Evolutionary conservation across 495 filamentous ascomycete species (phyloP).

Genomic region (Xylaria grammica): DNA sequence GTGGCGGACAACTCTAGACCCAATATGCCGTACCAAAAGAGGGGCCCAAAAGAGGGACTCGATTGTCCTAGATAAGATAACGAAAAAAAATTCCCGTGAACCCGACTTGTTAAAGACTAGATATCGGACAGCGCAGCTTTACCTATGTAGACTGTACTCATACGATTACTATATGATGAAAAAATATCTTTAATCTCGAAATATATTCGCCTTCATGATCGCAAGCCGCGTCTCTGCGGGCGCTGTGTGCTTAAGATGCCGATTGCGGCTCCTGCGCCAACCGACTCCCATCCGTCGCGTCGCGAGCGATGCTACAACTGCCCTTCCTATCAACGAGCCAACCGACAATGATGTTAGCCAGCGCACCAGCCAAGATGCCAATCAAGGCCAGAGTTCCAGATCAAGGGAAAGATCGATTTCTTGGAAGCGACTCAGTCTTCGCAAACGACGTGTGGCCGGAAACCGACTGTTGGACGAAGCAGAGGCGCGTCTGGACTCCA

Average conservation of each 20-base stretch:
- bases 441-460: conserved; percentile 31
- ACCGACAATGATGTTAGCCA: background rate
- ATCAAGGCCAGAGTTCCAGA: background rate
- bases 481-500: conserved; percentile 17
- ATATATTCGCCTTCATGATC: conserved; percentile 49
- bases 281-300: conserved; percentile 20
- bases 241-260: conserved; percentile 58
- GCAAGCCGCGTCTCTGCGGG: conserved; percentile 38
- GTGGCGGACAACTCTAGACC: too few relatives aligned
- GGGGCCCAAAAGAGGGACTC: too few relatives aligned
- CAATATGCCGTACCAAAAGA: too few relatives aligned
- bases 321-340: background rate
- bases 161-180: background rate
- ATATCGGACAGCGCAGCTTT: too few relatives aligned
- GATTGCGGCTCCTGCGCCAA: conserved; percentile 38
- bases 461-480: conserved; percentile 29
- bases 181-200: background rate
- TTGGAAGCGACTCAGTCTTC: conserved; percentile 22
- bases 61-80: conserved; percentile 17
- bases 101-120: background rate
- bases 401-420: background rate
- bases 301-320: conserved; percentile 18
- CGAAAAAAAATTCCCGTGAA: conserved; percentile 6
- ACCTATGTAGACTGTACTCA: too few relatives aligned
- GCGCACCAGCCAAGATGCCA: background rate